These are phyloP conservation scores for Trichoderma lentiforme DNA, from an alignment of 2,329 filamentous ascomycete species.

Conservation along the genomic window DNA sequence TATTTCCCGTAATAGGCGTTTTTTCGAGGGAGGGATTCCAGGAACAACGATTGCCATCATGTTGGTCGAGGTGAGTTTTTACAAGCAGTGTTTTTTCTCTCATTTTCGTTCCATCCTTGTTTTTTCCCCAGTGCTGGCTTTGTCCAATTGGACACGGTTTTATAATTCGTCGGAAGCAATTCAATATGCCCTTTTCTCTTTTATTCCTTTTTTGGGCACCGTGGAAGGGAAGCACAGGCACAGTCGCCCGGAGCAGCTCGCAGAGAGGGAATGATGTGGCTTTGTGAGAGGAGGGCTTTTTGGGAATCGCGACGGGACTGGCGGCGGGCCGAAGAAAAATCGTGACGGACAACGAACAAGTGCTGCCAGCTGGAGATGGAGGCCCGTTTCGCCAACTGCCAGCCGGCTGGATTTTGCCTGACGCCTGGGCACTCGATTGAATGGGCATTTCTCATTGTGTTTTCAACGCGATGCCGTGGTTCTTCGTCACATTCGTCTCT, in stretches of 20 bases:
- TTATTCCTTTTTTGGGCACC: background rate
- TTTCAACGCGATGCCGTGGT: background rate
- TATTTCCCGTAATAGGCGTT: background rate
- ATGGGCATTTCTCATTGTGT: background rate
- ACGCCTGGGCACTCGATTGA: background rate
- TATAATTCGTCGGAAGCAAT: background rate
- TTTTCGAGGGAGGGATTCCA: background rate
- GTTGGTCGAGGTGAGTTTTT: conserved; percentile 38
- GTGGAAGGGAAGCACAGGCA: background rate
- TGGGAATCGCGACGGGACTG: background rate
- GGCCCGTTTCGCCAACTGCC: background rate
- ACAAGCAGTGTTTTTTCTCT: background rate
- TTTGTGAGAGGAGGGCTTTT: background rate
- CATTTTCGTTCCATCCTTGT: background rate
- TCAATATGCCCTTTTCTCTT: background rate
- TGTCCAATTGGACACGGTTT: background rate
- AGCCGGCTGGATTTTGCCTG: conserved; percentile 4
- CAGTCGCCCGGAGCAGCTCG: background rate
- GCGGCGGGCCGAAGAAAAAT: background rate
- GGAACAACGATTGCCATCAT: conserved; percentile 22
- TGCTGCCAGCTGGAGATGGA: conserved; percentile 13
- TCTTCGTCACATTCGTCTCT: background rate
- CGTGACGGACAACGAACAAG: background rate
- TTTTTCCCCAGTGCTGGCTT: background rate
- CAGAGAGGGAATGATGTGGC: background rate